Percentiles rank a stretch among this genome's conserved stretches.
These are phyloP conservation scores for Panus rudis DNA, from an alignment of 768 basidiomycete genomes.

Conservation along the genomic window DNA sequence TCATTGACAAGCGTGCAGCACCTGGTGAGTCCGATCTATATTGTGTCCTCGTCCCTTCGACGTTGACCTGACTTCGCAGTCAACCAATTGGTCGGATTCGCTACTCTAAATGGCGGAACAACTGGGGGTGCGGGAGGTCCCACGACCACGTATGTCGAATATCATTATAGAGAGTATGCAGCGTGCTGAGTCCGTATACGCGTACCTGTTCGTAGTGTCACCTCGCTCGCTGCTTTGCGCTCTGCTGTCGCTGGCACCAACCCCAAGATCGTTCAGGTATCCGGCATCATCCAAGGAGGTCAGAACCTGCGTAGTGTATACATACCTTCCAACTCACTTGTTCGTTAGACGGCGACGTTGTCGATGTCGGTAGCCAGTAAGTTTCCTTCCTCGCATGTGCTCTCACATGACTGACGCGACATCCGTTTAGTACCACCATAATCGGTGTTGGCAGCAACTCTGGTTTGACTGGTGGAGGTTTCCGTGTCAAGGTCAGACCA, in stretches of 20 bases:
- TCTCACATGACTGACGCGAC: no score
- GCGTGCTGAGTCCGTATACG: no score
- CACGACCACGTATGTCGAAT: slow-evolving; percentile 7
- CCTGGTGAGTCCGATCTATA: no score
- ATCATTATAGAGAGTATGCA: no score
- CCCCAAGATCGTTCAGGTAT: slow-evolving; percentile 12
- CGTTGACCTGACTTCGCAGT: no score
- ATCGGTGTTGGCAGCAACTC: no score
- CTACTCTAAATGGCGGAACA: slow-evolving; percentile 11
- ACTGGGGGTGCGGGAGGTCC: slow-evolving; percentile 12
- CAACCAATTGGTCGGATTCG: slow-evolving; percentile 8
- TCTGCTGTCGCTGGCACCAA: slow-evolving; percentile 10
- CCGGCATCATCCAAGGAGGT: slow-evolving; percentile 8
- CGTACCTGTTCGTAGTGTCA: slow-evolving; percentile 3
- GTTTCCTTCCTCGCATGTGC: no score
- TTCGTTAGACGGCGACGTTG: neutral
- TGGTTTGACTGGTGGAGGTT: no score
- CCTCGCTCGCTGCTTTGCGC: slow-evolving; percentile 10
- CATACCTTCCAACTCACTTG: neutral
- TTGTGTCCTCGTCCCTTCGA: no score
- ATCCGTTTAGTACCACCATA: no score
- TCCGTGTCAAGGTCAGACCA: no score
- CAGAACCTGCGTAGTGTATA: neutral
- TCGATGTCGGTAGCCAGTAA: slow-evolving; percentile 3
- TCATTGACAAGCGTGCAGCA: no score